Percentiles rank a stretch among this genome's conserved stretches.
Conservation (phyloP, 2,329 filamentous ascomycete species). For the Alternaria novae-zelandiae region DNA sequence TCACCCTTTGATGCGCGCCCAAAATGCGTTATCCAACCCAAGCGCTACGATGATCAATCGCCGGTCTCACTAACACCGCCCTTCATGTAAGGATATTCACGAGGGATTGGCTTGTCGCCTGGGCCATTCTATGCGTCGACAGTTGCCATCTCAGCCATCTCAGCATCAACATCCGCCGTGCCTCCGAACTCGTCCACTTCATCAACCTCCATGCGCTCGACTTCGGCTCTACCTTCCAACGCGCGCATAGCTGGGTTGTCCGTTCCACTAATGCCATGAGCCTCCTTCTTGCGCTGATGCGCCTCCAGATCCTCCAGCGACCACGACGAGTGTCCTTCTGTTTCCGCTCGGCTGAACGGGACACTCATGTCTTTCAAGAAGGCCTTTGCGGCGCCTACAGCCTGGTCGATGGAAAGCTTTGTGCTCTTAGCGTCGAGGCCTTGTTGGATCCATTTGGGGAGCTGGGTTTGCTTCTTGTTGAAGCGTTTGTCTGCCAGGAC, state of each 20-base stretch:
- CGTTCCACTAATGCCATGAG: constrained; percentile 70
- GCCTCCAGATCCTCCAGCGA: constrained; percentile 76
- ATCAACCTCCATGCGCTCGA: constrained; percentile 24
- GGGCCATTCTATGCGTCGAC: constrained; percentile 4
- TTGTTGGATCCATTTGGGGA: constrained; percentile 97
- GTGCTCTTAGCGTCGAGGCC: constrained; percentile 83
- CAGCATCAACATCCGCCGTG: constrained; percentile 42
- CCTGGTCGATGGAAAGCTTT: constrained; percentile 95
- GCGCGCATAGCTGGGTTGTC: constrained; percentile 53
- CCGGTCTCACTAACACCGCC: neutral
- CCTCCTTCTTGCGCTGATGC: constrained; percentile 77
- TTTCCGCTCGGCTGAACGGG: constrained; percentile 80
- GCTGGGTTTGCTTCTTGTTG: constrained; percentile 85
- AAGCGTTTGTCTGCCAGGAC: constrained; percentile 93
- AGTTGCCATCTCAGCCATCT: constrained; percentile 41
- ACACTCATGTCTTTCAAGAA: constrained; percentile 93
- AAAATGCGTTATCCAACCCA: neutral
- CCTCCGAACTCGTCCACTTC: constrained; percentile 45
- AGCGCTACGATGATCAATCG: neutral
- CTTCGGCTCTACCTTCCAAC: constrained; percentile 38
- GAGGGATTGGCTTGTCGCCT: neutral
- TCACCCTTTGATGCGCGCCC: neutral
- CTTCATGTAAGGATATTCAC: neutral
- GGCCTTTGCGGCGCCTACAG: constrained; percentile 83
- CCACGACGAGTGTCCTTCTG: constrained; percentile 95